Evolutionary conservation across 345 rosid genomes (phyloP).

Genomic region (Pistacia vera): DNA sequence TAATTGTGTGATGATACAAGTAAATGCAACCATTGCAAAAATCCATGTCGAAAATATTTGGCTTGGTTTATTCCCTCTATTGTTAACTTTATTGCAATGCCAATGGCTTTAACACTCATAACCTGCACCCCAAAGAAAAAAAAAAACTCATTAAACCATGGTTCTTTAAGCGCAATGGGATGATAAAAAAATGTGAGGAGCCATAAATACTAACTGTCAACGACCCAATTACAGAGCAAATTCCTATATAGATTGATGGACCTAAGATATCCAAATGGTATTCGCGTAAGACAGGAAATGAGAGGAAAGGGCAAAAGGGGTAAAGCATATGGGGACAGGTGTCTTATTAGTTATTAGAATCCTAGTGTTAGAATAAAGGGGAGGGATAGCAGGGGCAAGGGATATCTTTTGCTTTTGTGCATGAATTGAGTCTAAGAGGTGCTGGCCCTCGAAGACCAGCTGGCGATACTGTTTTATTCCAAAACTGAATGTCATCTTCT

Average conservation of each 20-base stretch:
- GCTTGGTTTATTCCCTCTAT: constrained; percentile 68
- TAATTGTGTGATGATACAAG: constrained; percentile 71
- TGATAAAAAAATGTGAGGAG: constrained; percentile 1
- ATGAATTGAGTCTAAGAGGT: no score
- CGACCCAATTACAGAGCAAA: constrained; percentile 78
- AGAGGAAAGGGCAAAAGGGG: no score
- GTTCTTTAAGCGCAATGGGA: constrained; percentile 1
- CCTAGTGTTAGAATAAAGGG: no score
- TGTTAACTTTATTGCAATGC: constrained; percentile 78
- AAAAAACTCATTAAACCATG: background rate
- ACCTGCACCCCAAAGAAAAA: constrained; percentile 45
- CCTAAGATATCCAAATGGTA: no score
- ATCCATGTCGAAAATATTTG: constrained; percentile 66
- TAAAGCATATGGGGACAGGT: no score
- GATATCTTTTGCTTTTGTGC: no score
- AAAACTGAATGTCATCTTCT: no score
- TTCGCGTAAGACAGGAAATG: no score
- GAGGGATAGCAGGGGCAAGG: no score
- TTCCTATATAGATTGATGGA: constrained; percentile 73
- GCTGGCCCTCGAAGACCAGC: no score
- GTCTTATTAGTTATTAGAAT: no score
- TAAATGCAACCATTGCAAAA: constrained; percentile 69
- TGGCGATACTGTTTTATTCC: no score
- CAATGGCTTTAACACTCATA: constrained; percentile 83
- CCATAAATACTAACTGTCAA: constrained; percentile 50